Base-by-base conservation (phyloP, 148 eudicot species). In the Cornus kousa region DNA sequence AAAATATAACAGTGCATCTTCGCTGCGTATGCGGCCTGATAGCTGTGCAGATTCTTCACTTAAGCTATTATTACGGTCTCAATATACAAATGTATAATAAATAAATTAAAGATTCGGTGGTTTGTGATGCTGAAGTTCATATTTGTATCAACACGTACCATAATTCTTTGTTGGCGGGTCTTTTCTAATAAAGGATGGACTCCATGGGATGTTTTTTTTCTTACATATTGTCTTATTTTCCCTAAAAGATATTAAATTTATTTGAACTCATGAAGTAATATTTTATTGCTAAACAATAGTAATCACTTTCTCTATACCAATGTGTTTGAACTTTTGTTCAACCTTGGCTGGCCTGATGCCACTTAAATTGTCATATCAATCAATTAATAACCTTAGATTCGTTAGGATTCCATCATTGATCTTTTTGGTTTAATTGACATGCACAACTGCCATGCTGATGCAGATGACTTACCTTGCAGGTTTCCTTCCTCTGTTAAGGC, bases 401-500 rank as follows among this genome's bases (percentile, higher is more conserved):
- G 1, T 17, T 67, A 67, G 19, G 3, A 53, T 12, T n/a, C 7
- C 62, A 57, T 13, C 62, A 0, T 35, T 10, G 16, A 33, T 3
- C 24, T 69, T 69, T 35, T 69, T 33, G 46, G 72, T 20, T 5
- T 28, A 67, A 32, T 13, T 68, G 75, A 3, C 64, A 50, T 17
- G 13, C 31, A 13, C 6, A 28, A 53, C 13, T 14, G 6, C 75
- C 3, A 12, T 53, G 64, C 75, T 50, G 62, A 72, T 72, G 53
- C 60, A 24, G 75, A 72, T n/a, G 59, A n/a, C 23, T 55, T 37
- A 69, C 50, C 62, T 65, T 83, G 80, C 86, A 95, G 99, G 85
- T 93, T 96, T 68, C 97, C 91, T 59, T 89, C 92, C 70, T 71
- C 88, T 32, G 70, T 60, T 14, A 88, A 82, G 76, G 77, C 84